Evolutionary conservation across 108 stramenopile genomes (phyloP).

Genomic region (Nitzschia putrida): DNA sequence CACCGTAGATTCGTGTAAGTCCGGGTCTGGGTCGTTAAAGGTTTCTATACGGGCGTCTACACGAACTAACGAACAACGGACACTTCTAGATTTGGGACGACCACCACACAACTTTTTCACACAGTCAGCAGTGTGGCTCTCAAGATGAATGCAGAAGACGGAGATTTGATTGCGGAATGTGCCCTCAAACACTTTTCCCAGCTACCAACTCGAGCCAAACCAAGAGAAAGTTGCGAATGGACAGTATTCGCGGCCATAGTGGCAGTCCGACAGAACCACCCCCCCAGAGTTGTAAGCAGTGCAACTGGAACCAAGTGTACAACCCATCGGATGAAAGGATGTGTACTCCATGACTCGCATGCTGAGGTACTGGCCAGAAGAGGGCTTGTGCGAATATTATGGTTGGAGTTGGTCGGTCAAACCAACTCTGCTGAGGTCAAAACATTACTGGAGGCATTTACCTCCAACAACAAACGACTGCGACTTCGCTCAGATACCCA

Average conservation of each 20-base stretch:
- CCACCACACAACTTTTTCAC: too few species aligned
- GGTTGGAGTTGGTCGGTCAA: slow-evolving; percentile 62
- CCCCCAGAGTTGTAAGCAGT: slow-evolving; percentile 53
- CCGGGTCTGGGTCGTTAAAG: too few species aligned
- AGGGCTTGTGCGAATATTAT: slow-evolving; percentile 72
- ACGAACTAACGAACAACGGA: too few species aligned
- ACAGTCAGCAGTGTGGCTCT: too few species aligned
- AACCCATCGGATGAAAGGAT: slow-evolving; percentile 50
- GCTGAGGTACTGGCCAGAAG: slow-evolving; percentile 89
- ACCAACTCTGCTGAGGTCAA: neutral
- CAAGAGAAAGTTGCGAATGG: slow-evolving; percentile 73
- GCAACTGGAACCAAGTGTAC: slow-evolving; percentile 90
- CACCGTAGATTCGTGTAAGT: too few species aligned
- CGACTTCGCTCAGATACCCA: slow-evolving; percentile 34
- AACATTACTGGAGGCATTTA: too few species aligned
- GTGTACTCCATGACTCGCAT: slow-evolving; percentile 86
- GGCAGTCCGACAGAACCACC: slow-evolving; percentile 32
- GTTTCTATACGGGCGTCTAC: too few species aligned
- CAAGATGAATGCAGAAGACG: slow-evolving; percentile 5
- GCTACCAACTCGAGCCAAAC: slow-evolving; percentile 66
- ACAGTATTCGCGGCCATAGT: slow-evolving; percentile 88
- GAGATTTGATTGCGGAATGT: slow-evolving; percentile 27
- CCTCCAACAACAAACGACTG: neutral
- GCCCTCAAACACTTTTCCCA: slow-evolving; percentile 66
- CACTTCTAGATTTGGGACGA: too few species aligned